Conservation (phyloP, 2,329 filamentous ascomycete genomes). For the Coniochaeta ligniaria region DNA sequence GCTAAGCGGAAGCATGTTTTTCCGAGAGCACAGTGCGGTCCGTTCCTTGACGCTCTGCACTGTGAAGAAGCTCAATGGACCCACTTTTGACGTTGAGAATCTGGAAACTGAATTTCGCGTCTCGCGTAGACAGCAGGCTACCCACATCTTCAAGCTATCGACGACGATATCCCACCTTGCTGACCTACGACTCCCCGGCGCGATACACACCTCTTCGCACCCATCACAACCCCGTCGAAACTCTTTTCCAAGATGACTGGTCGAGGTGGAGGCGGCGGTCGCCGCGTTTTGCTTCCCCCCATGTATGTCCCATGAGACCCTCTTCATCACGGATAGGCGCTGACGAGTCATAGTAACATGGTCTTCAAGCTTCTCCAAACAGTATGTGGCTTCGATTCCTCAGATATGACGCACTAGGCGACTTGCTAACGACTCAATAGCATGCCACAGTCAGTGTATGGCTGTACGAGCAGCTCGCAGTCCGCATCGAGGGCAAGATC, state of each 20-base stretch:
- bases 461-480: slow-evolving; percentile 92
- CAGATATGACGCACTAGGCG: no score
- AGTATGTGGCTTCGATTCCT: slow-evolving; percentile 3
- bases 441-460: slow-evolving; percentile 86
- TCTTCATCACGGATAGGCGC: neutral
- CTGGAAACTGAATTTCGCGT: neutral
- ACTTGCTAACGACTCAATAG: slow-evolving; percentile 25
- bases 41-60: neutral
- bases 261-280: slow-evolving; percentile 51
- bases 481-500: slow-evolving; percentile 94
- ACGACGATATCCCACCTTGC: neutral
- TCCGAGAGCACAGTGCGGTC: neutral
- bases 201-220: neutral
- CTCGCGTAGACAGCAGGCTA: neutral
- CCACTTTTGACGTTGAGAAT: neutral
- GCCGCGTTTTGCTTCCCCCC: slow-evolving; percentile 52
- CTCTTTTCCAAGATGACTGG: slow-evolving; percentile 41
- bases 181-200: neutral
- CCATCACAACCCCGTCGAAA: neutral
- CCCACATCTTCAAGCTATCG: neutral
- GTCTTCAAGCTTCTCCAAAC: slow-evolving; percentile 86
- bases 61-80: neutral
- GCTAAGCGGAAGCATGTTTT: neutral
- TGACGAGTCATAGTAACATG: slow-evolving; percentile 50
- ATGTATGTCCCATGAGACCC: slow-evolving; percentile 26